These are phyloP conservation scores for Cordyceps tenuipes DNA, from an alignment of 2,329 filamentous ascomycete species.

Conservation along the genomic window DNA sequence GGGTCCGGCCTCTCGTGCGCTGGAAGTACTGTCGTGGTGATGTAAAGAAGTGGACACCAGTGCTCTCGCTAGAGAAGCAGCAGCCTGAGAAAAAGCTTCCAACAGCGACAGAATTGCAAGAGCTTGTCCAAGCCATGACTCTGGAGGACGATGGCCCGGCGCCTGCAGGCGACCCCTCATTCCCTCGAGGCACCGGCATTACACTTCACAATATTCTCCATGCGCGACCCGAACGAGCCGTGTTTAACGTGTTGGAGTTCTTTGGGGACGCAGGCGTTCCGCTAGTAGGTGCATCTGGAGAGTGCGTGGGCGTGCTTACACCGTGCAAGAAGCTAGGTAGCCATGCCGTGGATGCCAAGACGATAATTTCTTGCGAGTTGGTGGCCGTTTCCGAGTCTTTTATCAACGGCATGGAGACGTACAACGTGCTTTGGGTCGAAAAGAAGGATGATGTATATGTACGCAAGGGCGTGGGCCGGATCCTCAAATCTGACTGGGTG, in stretches of 20 bases:
- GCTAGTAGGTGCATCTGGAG: not conserved
- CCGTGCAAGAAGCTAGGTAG: constrained; percentile 7
- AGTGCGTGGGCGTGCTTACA: constrained; percentile 6
- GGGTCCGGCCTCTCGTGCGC: constrained; percentile 7
- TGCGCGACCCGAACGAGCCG: constrained; percentile 3
- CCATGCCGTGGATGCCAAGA: not conserved
- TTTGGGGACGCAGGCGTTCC: constrained; percentile 9
- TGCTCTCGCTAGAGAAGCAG: constrained; percentile 6
- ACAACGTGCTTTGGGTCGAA: constrained; percentile 7
- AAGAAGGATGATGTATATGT: not conserved
- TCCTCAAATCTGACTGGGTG: constrained; percentile 7
- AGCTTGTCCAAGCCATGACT: not conserved
- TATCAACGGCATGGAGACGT: constrained; percentile 4
- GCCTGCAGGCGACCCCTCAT: not conserved
- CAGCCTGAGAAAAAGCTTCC: constrained; percentile 1
- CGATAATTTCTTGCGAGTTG: constrained; percentile 1
- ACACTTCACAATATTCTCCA: not conserved
- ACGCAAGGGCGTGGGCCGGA: constrained; percentile 8
- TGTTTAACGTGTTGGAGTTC: constrained; percentile 2
- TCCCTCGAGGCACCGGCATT: not conserved
- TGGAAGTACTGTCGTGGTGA: constrained; percentile 9
- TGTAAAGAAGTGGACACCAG: not conserved
- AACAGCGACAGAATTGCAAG: not conserved
- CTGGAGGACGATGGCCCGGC: not conserved
- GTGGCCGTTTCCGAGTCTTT: constrained; percentile 5